Evolutionary conservation across 192 early-diverging fungal species (phyloP).

Genomic region (Rhizoclosmatium sp.): DNA sequence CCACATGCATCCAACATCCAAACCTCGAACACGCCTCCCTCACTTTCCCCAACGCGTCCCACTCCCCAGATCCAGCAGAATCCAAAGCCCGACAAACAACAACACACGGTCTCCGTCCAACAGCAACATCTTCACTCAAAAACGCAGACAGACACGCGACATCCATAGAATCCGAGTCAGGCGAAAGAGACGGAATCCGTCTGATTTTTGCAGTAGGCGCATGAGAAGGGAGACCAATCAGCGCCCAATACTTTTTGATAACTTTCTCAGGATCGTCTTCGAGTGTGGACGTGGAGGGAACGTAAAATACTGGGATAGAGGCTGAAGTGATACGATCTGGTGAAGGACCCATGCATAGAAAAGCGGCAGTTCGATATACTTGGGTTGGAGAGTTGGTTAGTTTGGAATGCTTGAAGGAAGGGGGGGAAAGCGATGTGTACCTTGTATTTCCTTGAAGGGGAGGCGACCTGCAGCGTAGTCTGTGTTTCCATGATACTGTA

Average conservation of each 20-base stretch:
- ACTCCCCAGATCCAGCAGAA: constrained; percentile 21
- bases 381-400: background rate
- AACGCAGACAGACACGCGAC: constrained; percentile 6
- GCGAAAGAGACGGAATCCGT: constrained; percentile 7
- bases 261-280: background rate
- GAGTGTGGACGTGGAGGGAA: constrained; percentile 1
- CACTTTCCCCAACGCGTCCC: constrained; percentile 28
- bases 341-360: constrained; percentile 25
- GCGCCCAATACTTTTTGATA: constrained; percentile 25
- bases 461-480: constrained; percentile 26
- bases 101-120: constrained; percentile 19
- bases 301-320: constrained; percentile 35
- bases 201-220: constrained; percentile 23
- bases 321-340: constrained; percentile 24
- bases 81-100: constrained; percentile 1
- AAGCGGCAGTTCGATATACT: constrained; percentile 30
- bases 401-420: background rate
- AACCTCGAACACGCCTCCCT: constrained; percentile 19
- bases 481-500: constrained; percentile 26
- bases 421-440: background rate
- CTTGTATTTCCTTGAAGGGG: constrained; percentile 23
- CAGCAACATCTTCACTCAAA: constrained; percentile 32
- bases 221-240: constrained; percentile 19
- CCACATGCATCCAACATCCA: constrained; percentile 39
- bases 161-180: constrained; percentile 24